A percentile compares a stretch with the other conserved stretches of the same genome.
Evolutionary conservation across 208 protist species (phyloP).

Genomic region (Sergeia podlipaevii): DNA sequence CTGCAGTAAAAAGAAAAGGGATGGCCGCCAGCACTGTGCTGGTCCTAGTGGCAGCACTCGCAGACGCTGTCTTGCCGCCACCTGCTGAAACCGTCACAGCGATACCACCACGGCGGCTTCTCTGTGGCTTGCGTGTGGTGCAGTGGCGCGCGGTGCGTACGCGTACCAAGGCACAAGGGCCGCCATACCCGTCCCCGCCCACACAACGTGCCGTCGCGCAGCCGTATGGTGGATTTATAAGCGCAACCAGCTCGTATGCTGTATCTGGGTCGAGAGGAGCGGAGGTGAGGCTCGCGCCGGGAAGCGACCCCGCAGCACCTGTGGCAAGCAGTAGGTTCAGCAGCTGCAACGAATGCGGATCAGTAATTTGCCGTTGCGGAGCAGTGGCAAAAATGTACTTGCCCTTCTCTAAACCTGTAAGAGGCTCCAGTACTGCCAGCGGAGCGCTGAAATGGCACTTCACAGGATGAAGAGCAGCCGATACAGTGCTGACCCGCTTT

Average conservation of each 20-base stretch:
- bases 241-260: slow-evolving; percentile 52
- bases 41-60: no score
- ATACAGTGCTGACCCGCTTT: not conserved
- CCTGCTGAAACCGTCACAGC: not conserved
- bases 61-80: not conserved
- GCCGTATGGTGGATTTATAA: slow-evolving; percentile 68
- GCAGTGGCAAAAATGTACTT: slow-evolving; percentile 64
- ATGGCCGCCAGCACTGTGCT: slow-evolving; percentile 62
- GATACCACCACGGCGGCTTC: not conserved
- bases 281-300: slow-evolving; percentile 23
- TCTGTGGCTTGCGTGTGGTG: slow-evolving; percentile 9
- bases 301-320: slow-evolving; percentile 7
- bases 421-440: slow-evolving; percentile 47
- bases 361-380: slow-evolving; percentile 50
- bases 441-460: slow-evolving; percentile 37
- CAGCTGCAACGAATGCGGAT: slow-evolving; percentile 48
- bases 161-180: slow-evolving; percentile 41
- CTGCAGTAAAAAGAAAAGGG: slow-evolving; percentile 71
- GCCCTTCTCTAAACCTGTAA: slow-evolving; percentile 42
- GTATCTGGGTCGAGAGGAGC: slow-evolving; percentile 46
- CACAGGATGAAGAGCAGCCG: not conserved
- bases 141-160: slow-evolving; percentile 8
- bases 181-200: not conserved
- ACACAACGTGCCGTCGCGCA: slow-evolving; percentile 7
- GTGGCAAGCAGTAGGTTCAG: slow-evolving; percentile 31